Percentiles rank a stretch among this genome's conserved stretches.
Evolutionary conservation across 2,329 filamentous ascomycete genomes (phyloP).

Genomic region (Colletotrichum gigasporum): DNA sequence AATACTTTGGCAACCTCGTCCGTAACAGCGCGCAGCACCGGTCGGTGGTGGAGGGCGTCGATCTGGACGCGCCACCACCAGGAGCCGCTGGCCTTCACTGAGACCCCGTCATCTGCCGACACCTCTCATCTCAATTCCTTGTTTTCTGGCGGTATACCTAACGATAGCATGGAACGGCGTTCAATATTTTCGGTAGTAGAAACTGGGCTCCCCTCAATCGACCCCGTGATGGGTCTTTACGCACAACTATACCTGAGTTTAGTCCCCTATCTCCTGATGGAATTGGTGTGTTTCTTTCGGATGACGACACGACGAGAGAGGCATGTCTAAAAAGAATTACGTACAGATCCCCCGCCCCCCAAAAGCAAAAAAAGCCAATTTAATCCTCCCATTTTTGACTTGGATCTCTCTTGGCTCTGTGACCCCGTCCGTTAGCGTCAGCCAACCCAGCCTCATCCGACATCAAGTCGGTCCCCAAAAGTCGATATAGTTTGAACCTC

Average conservation of each 20-base stretch:
- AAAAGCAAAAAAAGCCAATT: no score
- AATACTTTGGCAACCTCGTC: slow-evolving; percentile 90
- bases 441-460: no score
- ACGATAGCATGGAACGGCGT: slow-evolving; percentile 31
- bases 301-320: not conserved
- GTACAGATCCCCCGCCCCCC: slow-evolving; percentile 14
- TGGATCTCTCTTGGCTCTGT: no score
- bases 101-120: not conserved
- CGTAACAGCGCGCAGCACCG: slow-evolving; percentile 68
- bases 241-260: slow-evolving; percentile 24
- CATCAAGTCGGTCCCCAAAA: not conserved
- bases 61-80: slow-evolving; percentile 63
- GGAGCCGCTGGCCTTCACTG: slow-evolving; percentile 34
- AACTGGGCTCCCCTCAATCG: slow-evolving; percentile 18
- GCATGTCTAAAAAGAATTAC: not conserved
- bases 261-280: not conserved
- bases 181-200: slow-evolving; percentile 13
- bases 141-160: slow-evolving; percentile 28
- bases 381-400: no score
- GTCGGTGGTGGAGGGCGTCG: slow-evolving; percentile 58
- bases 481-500: not conserved
- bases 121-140: slow-evolving; percentile 14
- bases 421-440: no score
- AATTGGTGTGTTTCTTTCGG: not conserved
- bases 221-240: not conserved